Evolutionary conservation across 192 early-diverging fungal genomes (phyloP).

Genomic region (Piromyces sp.): DNA sequence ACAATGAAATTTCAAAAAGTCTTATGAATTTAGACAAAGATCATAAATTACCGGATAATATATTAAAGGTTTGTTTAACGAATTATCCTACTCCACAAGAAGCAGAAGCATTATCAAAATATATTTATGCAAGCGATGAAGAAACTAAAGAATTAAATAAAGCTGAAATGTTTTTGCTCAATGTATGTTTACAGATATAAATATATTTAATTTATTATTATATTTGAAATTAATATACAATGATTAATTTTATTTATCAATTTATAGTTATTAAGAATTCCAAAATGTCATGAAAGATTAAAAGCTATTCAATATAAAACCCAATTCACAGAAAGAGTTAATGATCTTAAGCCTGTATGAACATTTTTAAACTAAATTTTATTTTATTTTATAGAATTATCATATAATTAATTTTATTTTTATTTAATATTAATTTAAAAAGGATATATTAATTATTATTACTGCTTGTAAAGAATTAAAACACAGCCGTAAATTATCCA

Average conservation of each 20-base stretch:
- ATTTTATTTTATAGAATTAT: no score
- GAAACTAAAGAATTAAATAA: constrained; percentile 16
- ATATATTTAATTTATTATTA: neutral
- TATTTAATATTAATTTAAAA: neutral
- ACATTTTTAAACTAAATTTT: no score
- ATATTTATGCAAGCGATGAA: constrained; percentile 12
- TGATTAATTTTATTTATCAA: no score
- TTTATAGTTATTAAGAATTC: constrained; percentile 14
- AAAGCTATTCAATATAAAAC: constrained; percentile 24
- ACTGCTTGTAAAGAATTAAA: constrained; percentile 20
- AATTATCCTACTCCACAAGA: neutral
- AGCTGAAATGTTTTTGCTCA: constrained; percentile 25
- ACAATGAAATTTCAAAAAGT: constrained; percentile 5
- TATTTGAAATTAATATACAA: neutral
- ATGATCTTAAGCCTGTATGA: constrained; percentile 18
- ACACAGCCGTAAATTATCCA: constrained; percentile 21
- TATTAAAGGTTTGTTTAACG: neutral
- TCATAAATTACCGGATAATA: neutral
- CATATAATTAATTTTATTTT: neutral
- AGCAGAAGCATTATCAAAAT: constrained; percentile 5
- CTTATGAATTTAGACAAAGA: neutral
- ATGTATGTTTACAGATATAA: constrained; percentile 8
- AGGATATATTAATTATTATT: constrained; percentile 14
- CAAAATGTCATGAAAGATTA: constrained; percentile 19
- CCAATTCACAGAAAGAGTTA: constrained; percentile 16